Evolutionary conservation across 768 basidiomycete species (phyloP).

Genomic region (Candolleomyces efflorescens): DNA sequence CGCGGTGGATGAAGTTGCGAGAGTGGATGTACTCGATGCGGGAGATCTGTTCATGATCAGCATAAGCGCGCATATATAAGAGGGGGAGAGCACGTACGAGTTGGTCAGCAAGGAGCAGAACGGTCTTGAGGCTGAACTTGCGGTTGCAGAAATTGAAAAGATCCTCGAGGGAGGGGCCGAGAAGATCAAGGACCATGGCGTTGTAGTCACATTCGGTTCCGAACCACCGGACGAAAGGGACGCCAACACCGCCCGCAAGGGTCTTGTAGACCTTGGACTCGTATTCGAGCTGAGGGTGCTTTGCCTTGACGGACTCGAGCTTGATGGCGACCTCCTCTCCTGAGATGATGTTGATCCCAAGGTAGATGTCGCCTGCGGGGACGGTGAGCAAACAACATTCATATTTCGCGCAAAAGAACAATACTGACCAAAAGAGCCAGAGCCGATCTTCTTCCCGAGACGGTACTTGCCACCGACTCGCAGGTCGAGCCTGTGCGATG

Average conservation of each 20-base stretch:
- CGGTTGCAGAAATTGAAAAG: constrained; percentile 96
- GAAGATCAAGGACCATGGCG: constrained; percentile 97
- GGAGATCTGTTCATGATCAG: constrained; percentile 62
- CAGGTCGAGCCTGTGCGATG: constrained; percentile 73
- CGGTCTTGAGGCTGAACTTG: constrained; percentile 97
- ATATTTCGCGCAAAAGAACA: constrained; percentile 8
- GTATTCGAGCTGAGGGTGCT: constrained; percentile 99
- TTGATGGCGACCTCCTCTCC: constrained; percentile 99
- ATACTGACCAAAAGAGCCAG: constrained; percentile 90
- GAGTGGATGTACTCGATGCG: constrained; percentile 99
- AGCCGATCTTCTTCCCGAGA: constrained; percentile 98
- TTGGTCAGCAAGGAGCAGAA: constrained; percentile 94
- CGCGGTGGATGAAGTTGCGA: constrained; percentile 95
- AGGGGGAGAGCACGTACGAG: constrained; percentile 50
- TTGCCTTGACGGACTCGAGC: constrained; percentile 99
- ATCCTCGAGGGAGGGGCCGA: constrained; percentile 88
- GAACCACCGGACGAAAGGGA: constrained; percentile 96
- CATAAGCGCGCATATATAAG: constrained; percentile 9
- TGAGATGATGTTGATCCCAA: constrained; percentile 99
- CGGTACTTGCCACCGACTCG: constrained; percentile 94
- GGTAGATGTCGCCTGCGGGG: constrained; percentile 88
- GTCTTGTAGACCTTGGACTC: constrained; percentile 96
- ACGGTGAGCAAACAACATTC: neutral
- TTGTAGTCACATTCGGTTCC: constrained; percentile 98
- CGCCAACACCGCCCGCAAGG: constrained; percentile 97